A percentile compares a stretch with the other conserved stretches of the same genome.
Evolutionary conservation across 2,329 filamentous ascomycete species (phyloP).

Genomic region (Ophiostoma piceae): DNA sequence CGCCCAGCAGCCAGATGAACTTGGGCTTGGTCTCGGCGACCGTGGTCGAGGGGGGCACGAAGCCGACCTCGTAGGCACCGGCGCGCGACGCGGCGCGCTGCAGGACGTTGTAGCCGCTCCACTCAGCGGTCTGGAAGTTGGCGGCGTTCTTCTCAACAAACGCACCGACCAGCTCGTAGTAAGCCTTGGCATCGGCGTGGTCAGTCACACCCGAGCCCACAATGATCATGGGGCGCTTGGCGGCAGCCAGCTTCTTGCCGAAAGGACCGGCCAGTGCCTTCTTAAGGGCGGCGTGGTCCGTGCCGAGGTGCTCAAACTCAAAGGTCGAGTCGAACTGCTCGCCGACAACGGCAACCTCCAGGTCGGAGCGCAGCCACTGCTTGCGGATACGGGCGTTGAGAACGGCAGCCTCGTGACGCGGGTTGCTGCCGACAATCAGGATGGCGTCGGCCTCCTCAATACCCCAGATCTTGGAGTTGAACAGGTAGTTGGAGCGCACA

Average conservation of each 20-base stretch:
- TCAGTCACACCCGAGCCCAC: conserved; percentile 89
- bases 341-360: conserved; percentile 87
- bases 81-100: conserved; percentile 88
- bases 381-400: conserved; percentile 96
- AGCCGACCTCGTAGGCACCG: conserved; percentile 93
- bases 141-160: conserved; percentile 91
- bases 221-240: conserved; percentile 94
- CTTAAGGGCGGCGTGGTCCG: conserved; percentile 75
- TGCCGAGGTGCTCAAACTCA: conserved; percentile 85
- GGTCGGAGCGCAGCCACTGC: conserved; percentile 92
- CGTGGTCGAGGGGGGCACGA: conserved; percentile 74
- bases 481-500: conserved; percentile 87
- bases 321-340: conserved; percentile 92
- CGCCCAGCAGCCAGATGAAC: conserved; percentile 93
- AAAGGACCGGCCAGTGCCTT: conserved; percentile 78
- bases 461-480: conserved; percentile 92
- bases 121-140: conserved; percentile 83
- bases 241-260: conserved; percentile 82
- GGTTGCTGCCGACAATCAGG: conserved; percentile 90
- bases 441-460: conserved; percentile 92
- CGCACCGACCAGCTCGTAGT: conserved; percentile 82
- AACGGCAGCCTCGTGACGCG: conserved; percentile 88
- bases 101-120: conserved; percentile 96
- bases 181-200: conserved; percentile 83
- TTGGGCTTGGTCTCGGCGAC: conserved; percentile 85